Conservation (phyloP, 1,284 basidiomycete species). For the Naganishia albida region DNA sequence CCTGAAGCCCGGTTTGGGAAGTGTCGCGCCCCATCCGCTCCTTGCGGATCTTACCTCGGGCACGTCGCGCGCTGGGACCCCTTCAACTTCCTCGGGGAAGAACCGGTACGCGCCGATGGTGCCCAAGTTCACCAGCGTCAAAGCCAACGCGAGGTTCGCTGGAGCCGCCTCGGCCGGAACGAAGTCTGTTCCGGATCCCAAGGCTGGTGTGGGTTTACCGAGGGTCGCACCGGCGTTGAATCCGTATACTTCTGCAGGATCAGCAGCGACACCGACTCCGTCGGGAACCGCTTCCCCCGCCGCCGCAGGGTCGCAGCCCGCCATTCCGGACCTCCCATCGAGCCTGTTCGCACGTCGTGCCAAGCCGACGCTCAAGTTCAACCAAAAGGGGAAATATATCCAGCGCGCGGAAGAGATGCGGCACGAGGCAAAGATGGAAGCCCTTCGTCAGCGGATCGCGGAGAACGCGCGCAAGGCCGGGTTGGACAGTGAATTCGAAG, state of each 20-base stretch:
- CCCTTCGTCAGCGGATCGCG: slow-evolving; percentile 86
- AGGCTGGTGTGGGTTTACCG: slow-evolving; percentile 53
- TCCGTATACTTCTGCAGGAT: slow-evolving; percentile 56
- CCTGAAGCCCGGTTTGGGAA: slow-evolving; percentile 37
- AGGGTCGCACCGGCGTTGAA: slow-evolving; percentile 51
- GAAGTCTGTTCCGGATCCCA: slow-evolving; percentile 68
- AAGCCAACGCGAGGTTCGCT: slow-evolving; percentile 55
- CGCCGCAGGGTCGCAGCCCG: slow-evolving; percentile 53
- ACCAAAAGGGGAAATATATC: slow-evolving; percentile 86
- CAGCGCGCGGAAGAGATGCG: slow-evolving; percentile 79
- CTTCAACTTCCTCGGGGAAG: slow-evolving; percentile 52
- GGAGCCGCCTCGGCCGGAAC: slow-evolving; percentile 2
- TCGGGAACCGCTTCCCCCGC: slow-evolving; percentile 70
- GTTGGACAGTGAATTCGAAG: slow-evolving; percentile 86
- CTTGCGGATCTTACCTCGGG: slow-evolving; percentile 66
- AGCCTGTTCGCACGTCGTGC: slow-evolving; percentile 68
- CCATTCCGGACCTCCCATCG: slow-evolving; percentile 58
- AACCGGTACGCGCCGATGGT: slow-evolving; percentile 94
- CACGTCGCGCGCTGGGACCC: slow-evolving; percentile 39
- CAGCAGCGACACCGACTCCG: slow-evolving; percentile 39
- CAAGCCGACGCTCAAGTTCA: slow-evolving; percentile 74
- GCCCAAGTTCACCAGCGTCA: slow-evolving; percentile 92
- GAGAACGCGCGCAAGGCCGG: slow-evolving; percentile 91
- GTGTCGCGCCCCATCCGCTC: slow-evolving; percentile 79
- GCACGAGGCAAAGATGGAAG: slow-evolving; percentile 81